Evolutionary conservation across 768 basidiomycete genomes (phyloP), one percentile per base, ranked within the genome.

Genomic region (Phanerodontia chrysosporium): DNA sequence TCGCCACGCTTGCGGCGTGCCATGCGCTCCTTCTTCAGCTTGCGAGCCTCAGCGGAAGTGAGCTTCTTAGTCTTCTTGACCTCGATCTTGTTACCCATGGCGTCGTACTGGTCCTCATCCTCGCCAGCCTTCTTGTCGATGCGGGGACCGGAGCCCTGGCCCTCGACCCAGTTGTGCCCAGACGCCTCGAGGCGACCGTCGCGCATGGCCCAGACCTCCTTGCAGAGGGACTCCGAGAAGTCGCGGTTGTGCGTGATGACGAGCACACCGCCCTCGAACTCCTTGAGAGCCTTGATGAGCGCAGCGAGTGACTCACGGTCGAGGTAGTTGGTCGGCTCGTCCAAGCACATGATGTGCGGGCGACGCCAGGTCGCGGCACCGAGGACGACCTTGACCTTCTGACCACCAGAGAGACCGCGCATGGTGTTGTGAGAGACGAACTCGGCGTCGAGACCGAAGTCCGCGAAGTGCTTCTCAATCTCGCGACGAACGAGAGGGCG

Each of bases 351-450:
- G 76, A 97, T 74, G 82, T 98, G 96, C 59, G 97, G 97, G 67
- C 95, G 90, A 74, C 97, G 94, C 97, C 97, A 99, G 44, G 96
- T 97, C 42, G 95, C 95, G 63, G 95, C 95, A 78, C 92, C 95
- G 66, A 98, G 90, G 49, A 97, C 95, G 69, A 98, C 94, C 89
- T 98, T 98, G 74, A 98, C 95, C 80, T 98, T 98, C 79, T 98
- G 95, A 73, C 95, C 95, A 76, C 95, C 95, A 64, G 95, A 96
- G 49, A 97, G 86, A 85, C 95, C 95, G 61, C 95, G 85, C 97
- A 98, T 99, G 67, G 89, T 90, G 85, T 98, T 99, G 83, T 99
- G 97, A 22, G 92, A 92, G 65, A 96, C 94, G 75, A 99, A 98
- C 81, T 98, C 97, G 63, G 97, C 81, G 79, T 99, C 97, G 68